Base-by-base conservation (phyloP, 441 rosid species). In the Pelargonium citronellum region DNA sequence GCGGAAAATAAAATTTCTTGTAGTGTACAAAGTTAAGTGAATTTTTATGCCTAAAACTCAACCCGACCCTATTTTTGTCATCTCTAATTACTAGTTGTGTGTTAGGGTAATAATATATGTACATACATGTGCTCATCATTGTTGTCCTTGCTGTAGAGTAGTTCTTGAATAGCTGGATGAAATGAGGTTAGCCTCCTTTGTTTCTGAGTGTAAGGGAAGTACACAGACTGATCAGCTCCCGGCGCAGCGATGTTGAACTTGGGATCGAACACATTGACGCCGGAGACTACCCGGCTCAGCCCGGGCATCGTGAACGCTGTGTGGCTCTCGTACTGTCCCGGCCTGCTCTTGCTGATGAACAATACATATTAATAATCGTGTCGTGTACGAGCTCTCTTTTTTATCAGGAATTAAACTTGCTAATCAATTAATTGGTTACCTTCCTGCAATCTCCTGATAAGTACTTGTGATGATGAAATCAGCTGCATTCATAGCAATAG, bases 391-490 rank as follows among this genome's bases (percentile, higher is more conserved):
- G 24, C 24, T 22, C 24, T 22, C 24, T 22, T 22, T 22, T 22
- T 1, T 0, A 22, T 22, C 24, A 22, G 24, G 24, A 22, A 22
- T 22, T 22, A 22, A 22, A 22, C 24, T 22, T 22, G 24, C 24
- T 22, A 22, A 22, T 22, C 24, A 22, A 22, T 22, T 22, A 22
- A 22, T 22, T 22, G 1, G 24, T 22, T 22, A 91, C 97, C 91
- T 80, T 83, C 96, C 99, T 0, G 97, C 96, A 68, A 90, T 94
- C 79, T 94, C 99, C 86, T 95, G 99, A 76, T 87, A 95, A 44
- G 99, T 95, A 72, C 97, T 91, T 71, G 99, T 91, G 75, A 95
- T 90, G 79, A 95, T 90, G 78, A 95, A 95, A 79, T 95, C 97
- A 2, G 97, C 96, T 69, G 79, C 81, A 80, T 91, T 95, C 99